phyloP scores from a whole-genome alignment of 805 yeast species.

The Zygoascus tannicola region DNA sequence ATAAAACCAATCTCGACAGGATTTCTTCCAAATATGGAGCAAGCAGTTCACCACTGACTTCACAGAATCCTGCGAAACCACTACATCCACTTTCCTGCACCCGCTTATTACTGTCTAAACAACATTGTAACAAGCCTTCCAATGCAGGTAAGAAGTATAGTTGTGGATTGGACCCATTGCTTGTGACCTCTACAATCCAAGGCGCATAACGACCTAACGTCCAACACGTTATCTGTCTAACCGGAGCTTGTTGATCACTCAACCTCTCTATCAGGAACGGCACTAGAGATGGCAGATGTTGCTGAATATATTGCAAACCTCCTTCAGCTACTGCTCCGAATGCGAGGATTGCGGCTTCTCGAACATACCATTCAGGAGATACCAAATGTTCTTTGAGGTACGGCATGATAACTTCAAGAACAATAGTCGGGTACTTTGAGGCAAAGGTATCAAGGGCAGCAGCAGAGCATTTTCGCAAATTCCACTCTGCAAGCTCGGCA shows the following conservation, averaged over 20 bases:
- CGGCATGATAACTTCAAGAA: conserved; percentile 62
- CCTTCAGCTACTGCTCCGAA: conserved; percentile 93
- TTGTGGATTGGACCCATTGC: conserved; percentile 36
- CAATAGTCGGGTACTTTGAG: conserved; percentile 53
- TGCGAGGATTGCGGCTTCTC: conserved; percentile 91
- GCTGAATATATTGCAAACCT: conserved; percentile 60
- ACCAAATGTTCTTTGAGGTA: conserved; percentile 60
- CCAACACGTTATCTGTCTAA: conserved; percentile 94
- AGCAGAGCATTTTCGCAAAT: conserved; percentile 85
- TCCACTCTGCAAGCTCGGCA: conserved; percentile 72
- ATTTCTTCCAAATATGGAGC: conserved; percentile 57
- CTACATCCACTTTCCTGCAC: conserved; percentile 96
- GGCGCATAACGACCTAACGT: conserved; percentile 74
- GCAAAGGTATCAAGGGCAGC: conserved; percentile 84
- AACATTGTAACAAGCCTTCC: conserved; percentile 63
- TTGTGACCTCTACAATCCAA: conserved; percentile 52
- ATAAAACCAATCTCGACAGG: conserved; percentile 57
- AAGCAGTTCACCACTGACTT: conserved; percentile 60
- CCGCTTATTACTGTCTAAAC: conserved; percentile 73
- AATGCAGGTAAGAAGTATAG: conserved; percentile 68
- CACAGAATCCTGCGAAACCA: conserved; percentile 76
- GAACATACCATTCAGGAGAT: conserved; percentile 71
- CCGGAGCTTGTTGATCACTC: conserved; percentile 67
- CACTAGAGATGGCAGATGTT: conserved; percentile 67
- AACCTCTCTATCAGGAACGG: conserved; percentile 79